Conservation (phyloP, 768 basidiomycete genomes). For the Trametes villosa region DNA sequence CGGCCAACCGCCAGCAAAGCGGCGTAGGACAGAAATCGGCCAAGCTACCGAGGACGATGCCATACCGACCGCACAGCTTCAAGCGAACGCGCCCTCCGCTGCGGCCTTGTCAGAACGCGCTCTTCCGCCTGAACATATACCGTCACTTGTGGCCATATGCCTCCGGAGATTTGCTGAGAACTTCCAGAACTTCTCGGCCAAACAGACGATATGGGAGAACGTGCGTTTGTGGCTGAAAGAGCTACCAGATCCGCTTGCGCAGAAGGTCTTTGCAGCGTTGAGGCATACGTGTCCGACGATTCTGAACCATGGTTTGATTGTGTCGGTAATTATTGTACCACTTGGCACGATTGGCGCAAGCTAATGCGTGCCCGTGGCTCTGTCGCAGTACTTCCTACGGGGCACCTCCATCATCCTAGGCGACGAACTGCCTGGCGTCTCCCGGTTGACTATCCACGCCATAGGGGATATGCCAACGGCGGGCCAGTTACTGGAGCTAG, state of each 20-base stretch:
- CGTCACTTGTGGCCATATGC: constrained; percentile 54
- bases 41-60: constrained; percentile 43
- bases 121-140: constrained; percentile 40
- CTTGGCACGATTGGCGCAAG: neutral
- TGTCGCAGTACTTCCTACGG: constrained; percentile 58
- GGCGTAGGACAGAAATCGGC: constrained; percentile 23
- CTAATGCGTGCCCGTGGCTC: neutral
- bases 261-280: constrained; percentile 56
- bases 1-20: constrained; percentile 29
- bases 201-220: constrained; percentile 44
- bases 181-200: constrained; percentile 44
- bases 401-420: constrained; percentile 54
- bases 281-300: constrained; percentile 52
- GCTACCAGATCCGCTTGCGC: constrained; percentile 56
- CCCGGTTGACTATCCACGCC: constrained; percentile 51
- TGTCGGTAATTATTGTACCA: constrained; percentile 45
- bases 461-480: constrained; percentile 35
- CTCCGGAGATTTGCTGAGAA: constrained; percentile 55
- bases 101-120: constrained; percentile 53
- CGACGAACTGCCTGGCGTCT: constrained; percentile 56
- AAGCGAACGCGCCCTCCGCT: constrained; percentile 49
- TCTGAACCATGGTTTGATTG: constrained; percentile 58
- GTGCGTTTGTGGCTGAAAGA: constrained; percentile 45
- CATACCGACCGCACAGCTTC: constrained; percentile 39
- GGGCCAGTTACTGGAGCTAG: constrained; percentile 47